Percentiles rank a stretch among this genome's conserved stretches.
These are phyloP conservation scores for Metschnikowia amazonensis DNA, from an alignment of 805 yeast genomes.

Conservation along the genomic window DNA sequence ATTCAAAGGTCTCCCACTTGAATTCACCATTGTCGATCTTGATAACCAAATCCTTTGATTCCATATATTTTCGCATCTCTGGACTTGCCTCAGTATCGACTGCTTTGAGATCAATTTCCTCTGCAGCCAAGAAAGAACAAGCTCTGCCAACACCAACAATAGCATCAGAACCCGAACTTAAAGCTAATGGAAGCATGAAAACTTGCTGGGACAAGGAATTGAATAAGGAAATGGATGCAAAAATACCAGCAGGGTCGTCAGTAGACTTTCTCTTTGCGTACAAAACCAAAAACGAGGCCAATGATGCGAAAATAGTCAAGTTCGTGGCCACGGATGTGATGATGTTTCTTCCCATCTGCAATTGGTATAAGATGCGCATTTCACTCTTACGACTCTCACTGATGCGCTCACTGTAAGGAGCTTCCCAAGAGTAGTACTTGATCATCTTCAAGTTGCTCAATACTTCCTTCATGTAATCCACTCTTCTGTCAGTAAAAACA, in stretches of 20 bases:
- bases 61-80: slow-evolving; percentile 23
- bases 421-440: slow-evolving; percentile 90
- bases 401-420: slow-evolving; percentile 61
- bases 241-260: slow-evolving; percentile 56
- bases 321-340: slow-evolving; percentile 59
- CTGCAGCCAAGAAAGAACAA: slow-evolving; percentile 47
- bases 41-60: slow-evolving; percentile 40
- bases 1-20: slow-evolving; percentile 53
- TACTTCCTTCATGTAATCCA: slow-evolving; percentile 72
- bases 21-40: slow-evolving; percentile 52
- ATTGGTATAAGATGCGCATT: slow-evolving; percentile 53
- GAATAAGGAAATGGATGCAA: slow-evolving; percentile 68
- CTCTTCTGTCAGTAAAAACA: slow-evolving; percentile 69
- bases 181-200: slow-evolving; percentile 66
- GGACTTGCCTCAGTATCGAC: slow-evolving; percentile 24
- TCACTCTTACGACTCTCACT: slow-evolving; percentile 56
- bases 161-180: slow-evolving; percentile 68
- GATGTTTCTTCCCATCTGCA: slow-evolving; percentile 62
- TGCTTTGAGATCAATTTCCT: slow-evolving; percentile 38
- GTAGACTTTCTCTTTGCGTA: slow-evolving; percentile 27
- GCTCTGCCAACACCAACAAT: slow-evolving; percentile 57
- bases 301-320: slow-evolving; percentile 67
- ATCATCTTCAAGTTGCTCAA: slow-evolving; percentile 74
- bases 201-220: slow-evolving; percentile 58
- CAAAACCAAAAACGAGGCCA: slow-evolving; percentile 46